Percentiles rank a stretch among this genome's conserved stretches.
phyloP scores from a whole-genome alignment of 169 alveolate species.

The Plasmodium fragile region DNA sequence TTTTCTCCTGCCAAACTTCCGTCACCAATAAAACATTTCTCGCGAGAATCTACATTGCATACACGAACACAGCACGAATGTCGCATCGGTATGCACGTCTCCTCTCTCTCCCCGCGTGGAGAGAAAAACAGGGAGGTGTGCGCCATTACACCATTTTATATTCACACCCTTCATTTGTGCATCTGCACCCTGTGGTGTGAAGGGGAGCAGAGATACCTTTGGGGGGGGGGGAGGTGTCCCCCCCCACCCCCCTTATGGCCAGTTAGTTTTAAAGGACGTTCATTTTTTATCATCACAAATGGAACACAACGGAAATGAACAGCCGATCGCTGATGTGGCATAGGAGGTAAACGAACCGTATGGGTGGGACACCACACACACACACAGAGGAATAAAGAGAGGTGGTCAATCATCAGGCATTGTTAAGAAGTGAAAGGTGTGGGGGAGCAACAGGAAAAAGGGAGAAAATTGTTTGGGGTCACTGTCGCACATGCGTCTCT shows the following conservation, averaged over 20 bases:
- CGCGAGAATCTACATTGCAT: not conserved
- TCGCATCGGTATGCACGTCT: not conserved
- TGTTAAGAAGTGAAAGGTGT: not conserved
- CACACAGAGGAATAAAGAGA: no score
- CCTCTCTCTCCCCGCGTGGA: not conserved
- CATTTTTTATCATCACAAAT: not conserved
- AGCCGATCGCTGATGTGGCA: not conserved
- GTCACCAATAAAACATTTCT: no score
- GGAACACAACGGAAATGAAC: not conserved
- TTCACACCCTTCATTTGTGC: not conserved
- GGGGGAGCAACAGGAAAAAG: not conserved
- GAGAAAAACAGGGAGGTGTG: not conserved
- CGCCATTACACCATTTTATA: not conserved
- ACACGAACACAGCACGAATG: not conserved
- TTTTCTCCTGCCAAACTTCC: not conserved
- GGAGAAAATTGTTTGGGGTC: not conserved
- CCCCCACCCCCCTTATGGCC: not conserved
- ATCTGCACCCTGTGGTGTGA: not conserved
- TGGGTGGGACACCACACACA: not conserved
- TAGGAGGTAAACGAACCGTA: not conserved
- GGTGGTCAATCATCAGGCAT: not conserved
- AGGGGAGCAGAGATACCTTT: not conserved
- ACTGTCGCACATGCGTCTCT: not conserved
- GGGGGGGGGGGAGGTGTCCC: not conserved
- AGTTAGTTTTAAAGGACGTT: no score